Evolutionary conservation across 208 protist species (phyloP).

Genomic region (Angomonas deanei): DNA sequence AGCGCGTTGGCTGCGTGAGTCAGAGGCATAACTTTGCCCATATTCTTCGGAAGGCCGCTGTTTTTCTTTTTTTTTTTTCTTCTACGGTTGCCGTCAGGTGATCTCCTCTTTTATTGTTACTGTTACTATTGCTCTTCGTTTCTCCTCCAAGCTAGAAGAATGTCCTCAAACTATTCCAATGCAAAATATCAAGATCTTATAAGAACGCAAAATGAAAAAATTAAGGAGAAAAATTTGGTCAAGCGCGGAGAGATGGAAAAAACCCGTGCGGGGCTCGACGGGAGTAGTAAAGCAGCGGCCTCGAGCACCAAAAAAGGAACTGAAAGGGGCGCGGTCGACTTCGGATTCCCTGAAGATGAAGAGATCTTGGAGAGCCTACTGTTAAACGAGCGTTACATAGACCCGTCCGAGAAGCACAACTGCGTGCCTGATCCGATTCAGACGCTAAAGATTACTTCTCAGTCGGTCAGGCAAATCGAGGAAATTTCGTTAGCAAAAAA

Average conservation of each 20-base stretch:
- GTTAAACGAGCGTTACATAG: slow-evolving; percentile 15
- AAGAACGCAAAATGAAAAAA: background rate
- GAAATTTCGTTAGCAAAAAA: slow-evolving; percentile 32
- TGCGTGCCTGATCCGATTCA: slow-evolving; percentile 31
- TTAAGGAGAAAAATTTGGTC: background rate
- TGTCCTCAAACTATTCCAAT: background rate
- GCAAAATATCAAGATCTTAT: background rate
- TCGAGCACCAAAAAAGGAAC: no score
- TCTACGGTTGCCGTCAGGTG: background rate
- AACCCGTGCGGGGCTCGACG: background rate
- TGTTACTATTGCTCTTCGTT: background rate
- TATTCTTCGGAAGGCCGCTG: no score
- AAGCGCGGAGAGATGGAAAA: background rate
- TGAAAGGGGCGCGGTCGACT: no score
- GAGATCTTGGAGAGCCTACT: background rate
- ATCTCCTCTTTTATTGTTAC: no score
- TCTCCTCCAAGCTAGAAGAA: background rate
- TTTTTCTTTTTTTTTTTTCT: slow-evolving; percentile 6
- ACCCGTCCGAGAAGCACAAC: slow-evolving; percentile 24
- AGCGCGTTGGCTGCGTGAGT: no score
- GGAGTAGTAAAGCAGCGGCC: background rate
- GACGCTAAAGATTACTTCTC: slow-evolving; percentile 22
- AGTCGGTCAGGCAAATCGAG: slow-evolving; percentile 14
- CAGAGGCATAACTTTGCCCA: no score
- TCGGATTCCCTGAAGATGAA: no score